These are phyloP conservation scores for Blastocystis sp. DNA, from an alignment of 352 stramenopile species.

Conservation along the genomic window DNA sequence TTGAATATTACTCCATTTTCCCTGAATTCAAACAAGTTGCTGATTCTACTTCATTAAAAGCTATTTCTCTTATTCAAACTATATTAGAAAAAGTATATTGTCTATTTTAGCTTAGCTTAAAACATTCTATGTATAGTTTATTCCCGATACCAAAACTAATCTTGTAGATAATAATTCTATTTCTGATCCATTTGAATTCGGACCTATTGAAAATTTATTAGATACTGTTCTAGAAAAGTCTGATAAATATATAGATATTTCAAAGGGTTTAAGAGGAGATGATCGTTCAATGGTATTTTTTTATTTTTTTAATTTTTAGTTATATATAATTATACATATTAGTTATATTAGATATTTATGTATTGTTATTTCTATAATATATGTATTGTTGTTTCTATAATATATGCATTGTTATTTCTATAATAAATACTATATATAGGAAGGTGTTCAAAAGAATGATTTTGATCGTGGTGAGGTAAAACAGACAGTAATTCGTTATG, in stretches of 20 bases:
- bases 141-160: conserved; percentile 1
- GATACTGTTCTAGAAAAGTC: conserved; percentile 28
- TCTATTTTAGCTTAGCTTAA: background rate
- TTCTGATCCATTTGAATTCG: conserved; percentile 6
- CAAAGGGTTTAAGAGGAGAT: conserved; percentile 17
- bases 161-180: conserved; percentile 5
- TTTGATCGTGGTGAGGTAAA: conserved; percentile 2
- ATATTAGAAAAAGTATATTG: conserved; percentile 25
- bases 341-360: too few species aligned
- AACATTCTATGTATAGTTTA: conserved; percentile 20
- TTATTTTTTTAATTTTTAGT: too few species aligned
- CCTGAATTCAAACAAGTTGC: conserved; percentile 11
- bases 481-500: conserved; percentile 15
- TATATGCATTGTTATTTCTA: background rate
- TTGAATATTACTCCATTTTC: conserved; percentile 36
- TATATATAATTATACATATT: too few species aligned
- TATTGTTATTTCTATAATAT: background rate
- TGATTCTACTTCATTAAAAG: background rate
- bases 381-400: too few species aligned
- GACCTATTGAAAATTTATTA: conserved; percentile 6
- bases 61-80: conserved; percentile 10
- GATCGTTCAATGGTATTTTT: too few species aligned
- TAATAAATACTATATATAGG: background rate
- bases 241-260: conserved; percentile 28
- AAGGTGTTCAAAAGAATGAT: conserved; percentile 2